Percentiles rank a stretch among this genome's conserved stretches.
Conservation (phyloP, 768 basidiomycete species). For the Mycena belliarum region DNA sequence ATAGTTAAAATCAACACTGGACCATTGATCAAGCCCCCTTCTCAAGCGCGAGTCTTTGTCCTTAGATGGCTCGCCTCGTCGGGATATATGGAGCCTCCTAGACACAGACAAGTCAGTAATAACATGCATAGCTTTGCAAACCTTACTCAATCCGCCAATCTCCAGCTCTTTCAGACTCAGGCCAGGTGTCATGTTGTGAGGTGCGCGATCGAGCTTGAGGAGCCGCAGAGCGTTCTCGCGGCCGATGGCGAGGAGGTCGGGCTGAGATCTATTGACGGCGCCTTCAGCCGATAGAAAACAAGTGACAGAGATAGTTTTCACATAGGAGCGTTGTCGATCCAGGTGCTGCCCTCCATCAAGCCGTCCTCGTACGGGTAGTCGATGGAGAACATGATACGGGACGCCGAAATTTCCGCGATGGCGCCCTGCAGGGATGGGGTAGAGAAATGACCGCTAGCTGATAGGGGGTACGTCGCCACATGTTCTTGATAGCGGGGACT, state of each 20-base stretch:
- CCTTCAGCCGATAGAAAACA: not conserved
- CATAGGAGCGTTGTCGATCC: slow-evolving; percentile 21
- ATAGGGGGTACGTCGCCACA: not conserved
- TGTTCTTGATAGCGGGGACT: not conserved
- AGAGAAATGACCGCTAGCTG: slow-evolving; percentile 21
- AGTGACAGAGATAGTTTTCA: not conserved
- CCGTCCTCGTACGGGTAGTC: slow-evolving; percentile 24
- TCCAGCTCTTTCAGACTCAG: slow-evolving; percentile 14
- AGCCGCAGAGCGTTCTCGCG: slow-evolving; percentile 21
- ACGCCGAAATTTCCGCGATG: slow-evolving; percentile 16
- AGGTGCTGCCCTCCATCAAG: slow-evolving; percentile 22
- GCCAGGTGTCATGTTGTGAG: slow-evolving; percentile 15
- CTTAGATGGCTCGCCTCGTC: slow-evolving; percentile 12
- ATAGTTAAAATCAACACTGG: too few species aligned
- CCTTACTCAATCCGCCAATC: slow-evolving; percentile 17
- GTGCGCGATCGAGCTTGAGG: slow-evolving; percentile 19
- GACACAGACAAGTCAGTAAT: not conserved
- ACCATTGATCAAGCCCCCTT: not conserved
- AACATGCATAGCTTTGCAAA: not conserved
- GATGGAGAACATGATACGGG: slow-evolving; percentile 22
- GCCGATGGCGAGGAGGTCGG: slow-evolving; percentile 22
- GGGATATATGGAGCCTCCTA: slow-evolving; percentile 18
- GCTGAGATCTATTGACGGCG: slow-evolving; percentile 6
- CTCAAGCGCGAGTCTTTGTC: slow-evolving; percentile 6
- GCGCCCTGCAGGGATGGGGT: slow-evolving; percentile 19